Percentiles rank a stretch among this genome's conserved stretches.
Conservation (phyloP, 1,284 basidiomycete genomes). For the Ceratobasidium sp. region DNA sequence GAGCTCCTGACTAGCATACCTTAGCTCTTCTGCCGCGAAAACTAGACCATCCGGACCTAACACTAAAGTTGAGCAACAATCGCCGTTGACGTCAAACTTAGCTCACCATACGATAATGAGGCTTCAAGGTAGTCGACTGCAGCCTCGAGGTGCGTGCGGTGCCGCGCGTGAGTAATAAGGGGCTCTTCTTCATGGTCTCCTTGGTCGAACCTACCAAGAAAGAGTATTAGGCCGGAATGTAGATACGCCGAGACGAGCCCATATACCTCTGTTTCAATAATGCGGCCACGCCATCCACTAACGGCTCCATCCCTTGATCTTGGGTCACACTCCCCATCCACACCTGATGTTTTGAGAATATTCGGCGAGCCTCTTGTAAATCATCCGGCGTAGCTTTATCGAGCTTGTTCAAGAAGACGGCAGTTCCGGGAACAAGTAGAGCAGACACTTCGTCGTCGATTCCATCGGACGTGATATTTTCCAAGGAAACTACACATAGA, state of each 20-base stretch:
- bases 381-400: constrained; percentile 55
- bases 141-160: constrained; percentile 74
- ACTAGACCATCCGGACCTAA: constrained; percentile 64
- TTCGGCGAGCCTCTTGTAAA: not conserved
- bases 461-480: constrained; percentile 51
- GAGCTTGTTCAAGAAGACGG: constrained; percentile 75
- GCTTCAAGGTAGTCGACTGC: constrained; percentile 69
- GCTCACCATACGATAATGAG: constrained; percentile 63
- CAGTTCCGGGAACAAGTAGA: constrained; percentile 62
- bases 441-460: constrained; percentile 48
- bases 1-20: constrained; percentile 81
- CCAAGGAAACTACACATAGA: constrained; percentile 78
- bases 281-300: constrained; percentile 63
- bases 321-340: constrained; percentile 73
- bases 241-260: constrained; percentile 11
- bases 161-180: constrained; percentile 78
- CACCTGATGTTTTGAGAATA: constrained; percentile 38
- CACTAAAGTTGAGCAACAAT: not conserved
- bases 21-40: constrained; percentile 81
- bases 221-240: not conserved
- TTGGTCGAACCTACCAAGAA: constrained; percentile 34
- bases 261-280: constrained; percentile 64
- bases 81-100: constrained; percentile 3
- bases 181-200: constrained; percentile 52
- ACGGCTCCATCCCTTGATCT: constrained; percentile 59